phyloP scores from a whole-genome alignment of 352 stramenopile species.

The Globisporangium cystogenes region DNA sequence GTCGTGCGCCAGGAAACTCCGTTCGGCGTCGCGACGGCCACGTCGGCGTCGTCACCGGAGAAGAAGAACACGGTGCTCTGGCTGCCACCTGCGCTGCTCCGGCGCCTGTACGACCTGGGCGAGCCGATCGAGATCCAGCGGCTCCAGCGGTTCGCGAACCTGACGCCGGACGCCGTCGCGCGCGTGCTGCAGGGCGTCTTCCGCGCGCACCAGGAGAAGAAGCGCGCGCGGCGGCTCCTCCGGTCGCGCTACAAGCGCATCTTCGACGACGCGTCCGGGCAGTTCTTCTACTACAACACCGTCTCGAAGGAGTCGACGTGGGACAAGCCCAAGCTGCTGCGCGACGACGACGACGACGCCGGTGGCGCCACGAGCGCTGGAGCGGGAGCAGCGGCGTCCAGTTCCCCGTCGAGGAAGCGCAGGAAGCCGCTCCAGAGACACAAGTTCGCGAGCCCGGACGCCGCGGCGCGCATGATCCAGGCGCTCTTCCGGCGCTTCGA shows the following conservation, averaged over 20 bases:
- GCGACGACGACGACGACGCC: slow-evolving; percentile 4
- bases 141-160: slow-evolving; percentile 33
- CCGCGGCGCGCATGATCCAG: slow-evolving; percentile 54
- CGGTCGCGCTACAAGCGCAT: slow-evolving; percentile 53
- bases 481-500: slow-evolving; percentile 48
- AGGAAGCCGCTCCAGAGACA: slow-evolving; percentile 12
- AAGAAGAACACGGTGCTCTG: slow-evolving; percentile 19
- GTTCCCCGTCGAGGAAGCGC: slow-evolving; percentile 1
- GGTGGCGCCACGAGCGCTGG: background rate
- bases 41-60: background rate
- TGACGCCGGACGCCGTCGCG: slow-evolving; percentile 48
- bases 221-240: slow-evolving; percentile 34
- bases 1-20: slow-evolving; percentile 8
- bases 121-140: slow-evolving; percentile 62
- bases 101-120: slow-evolving; percentile 51
- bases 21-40: slow-evolving; percentile 5
- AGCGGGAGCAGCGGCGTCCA: no score
- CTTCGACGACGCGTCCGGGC: slow-evolving; percentile 36
- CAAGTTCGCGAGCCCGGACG: slow-evolving; percentile 29
- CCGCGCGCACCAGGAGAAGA: slow-evolving; percentile 28
- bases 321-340: slow-evolving; percentile 50
- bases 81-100: slow-evolving; percentile 28
- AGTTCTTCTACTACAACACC: slow-evolving; percentile 72
- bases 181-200: slow-evolving; percentile 49
- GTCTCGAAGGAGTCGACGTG: slow-evolving; percentile 64